Base-by-base conservation (phyloP, 2,329 filamentous ascomycete species). In the Fusarium succisae region DNA sequence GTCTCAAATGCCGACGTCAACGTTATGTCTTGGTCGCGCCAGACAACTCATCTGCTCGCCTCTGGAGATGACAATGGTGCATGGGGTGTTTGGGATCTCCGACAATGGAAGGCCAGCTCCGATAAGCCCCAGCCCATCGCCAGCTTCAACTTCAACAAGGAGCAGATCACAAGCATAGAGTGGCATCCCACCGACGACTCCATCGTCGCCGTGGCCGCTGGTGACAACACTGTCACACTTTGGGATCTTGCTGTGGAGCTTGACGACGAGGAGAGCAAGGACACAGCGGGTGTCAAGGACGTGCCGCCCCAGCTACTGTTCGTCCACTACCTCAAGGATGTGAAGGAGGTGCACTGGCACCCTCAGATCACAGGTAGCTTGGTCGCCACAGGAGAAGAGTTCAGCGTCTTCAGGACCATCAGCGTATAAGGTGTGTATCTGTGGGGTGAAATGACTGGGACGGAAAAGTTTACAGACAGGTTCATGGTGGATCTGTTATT, bases 121-220 rank as follows among this genome's bases (percentile, higher is more conserved):
- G 84, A 88, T 76, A 89, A 87, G 84, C 92, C 93, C 11, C 91
- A 91, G 54, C 93, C 96, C 2, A 93, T 98, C n/a, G 96, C 96
- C 8, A 93, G 92, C 78, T 99, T 98, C 85, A 89, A 91, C 79
- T 98, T 98, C 87, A 95, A 99, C 88, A 96, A 94, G 83, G 94
- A 98, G 83, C 96, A 98, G 78, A 94, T 99, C 78, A 99, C 96
- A 12, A 94, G 93, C 76, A 90, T 99, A 44, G 95, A 98, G 85
- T 99, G 96, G 96, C 96, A 98, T 83, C 96, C 96, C 6, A 96
- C 94, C 3, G 96, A 99, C 80, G 96, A 99, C 86, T 97, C 93
- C 81, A 97, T 98, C 79, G 91, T 99, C 22, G 93, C 94, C 6
- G 95, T 98, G 47, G 96, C 94, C 28, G 94, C 94, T 1, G 96